Conservation (phyloP, 78 protist species). For the Dictyostelium brefeldianum region DNA sequence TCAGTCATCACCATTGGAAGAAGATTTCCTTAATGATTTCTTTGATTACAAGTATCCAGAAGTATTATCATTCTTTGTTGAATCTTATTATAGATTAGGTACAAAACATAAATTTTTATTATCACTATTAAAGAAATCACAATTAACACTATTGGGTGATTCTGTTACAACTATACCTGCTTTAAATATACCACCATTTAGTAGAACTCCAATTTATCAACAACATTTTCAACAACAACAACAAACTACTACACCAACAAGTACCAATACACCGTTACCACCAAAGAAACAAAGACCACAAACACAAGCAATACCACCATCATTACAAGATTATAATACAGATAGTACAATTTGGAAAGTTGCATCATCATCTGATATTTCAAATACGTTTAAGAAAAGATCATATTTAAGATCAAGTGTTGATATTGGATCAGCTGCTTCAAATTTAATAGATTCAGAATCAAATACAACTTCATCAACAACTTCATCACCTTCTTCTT, state of each 20-base stretch:
- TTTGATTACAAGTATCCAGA: slow-evolving; percentile 50
- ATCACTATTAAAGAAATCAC: slow-evolving; percentile 23
- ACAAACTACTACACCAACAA: background rate
- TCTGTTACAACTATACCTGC: slow-evolving; percentile 36
- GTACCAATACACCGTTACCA: background rate
- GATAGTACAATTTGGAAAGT: background rate
- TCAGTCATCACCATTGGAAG: background rate
- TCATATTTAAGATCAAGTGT: background rate
- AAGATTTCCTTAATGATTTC: slow-evolving; percentile 19
- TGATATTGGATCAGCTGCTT: slow-evolving; percentile 4
- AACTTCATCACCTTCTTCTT: background rate
- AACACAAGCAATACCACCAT: background rate
- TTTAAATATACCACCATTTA: slow-evolving; percentile 59
- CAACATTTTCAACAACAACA: background rate
- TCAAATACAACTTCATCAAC: background rate
- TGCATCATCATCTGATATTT: background rate
- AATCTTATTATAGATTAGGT: slow-evolving; percentile 23
- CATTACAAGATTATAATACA: background rate
- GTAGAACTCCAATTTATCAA: background rate
- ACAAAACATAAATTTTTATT: slow-evolving; percentile 14
- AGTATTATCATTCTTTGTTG: slow-evolving; percentile 33
- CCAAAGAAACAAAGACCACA: background rate
- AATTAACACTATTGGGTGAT: slow-evolving; percentile 25
- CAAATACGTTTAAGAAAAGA: background rate
- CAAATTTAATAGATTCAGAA: background rate